Evolutionary conservation across 805 yeast species (phyloP).

Genomic region (Ascoidea rubescens): DNA sequence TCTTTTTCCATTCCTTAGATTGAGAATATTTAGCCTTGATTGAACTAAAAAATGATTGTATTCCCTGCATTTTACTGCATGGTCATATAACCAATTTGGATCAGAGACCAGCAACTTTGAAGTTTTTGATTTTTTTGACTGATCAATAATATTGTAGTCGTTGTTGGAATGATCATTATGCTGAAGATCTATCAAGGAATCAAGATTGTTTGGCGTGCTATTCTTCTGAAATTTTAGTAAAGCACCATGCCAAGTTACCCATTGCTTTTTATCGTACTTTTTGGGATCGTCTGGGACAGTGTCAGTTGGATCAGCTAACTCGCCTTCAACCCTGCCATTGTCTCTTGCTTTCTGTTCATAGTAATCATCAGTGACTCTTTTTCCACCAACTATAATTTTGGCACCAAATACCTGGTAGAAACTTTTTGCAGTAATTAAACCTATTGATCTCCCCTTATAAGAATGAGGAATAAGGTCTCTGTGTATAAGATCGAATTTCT

Average conservation of each 20-base stretch:
- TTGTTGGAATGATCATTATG: background rate
- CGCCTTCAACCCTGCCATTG: conserved; percentile 50
- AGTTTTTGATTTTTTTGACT: background rate
- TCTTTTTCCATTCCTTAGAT: conserved; percentile 36
- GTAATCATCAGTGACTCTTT: conserved; percentile 75
- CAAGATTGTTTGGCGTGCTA: conserved; percentile 7
- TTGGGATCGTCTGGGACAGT: conserved; percentile 25
- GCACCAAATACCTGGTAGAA: conserved; percentile 90
- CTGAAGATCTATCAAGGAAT: background rate
- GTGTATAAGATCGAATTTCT: conserved; percentile 71
- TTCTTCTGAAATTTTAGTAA: conserved; percentile 23
- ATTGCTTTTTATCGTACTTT: conserved; percentile 29
- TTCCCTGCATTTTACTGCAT: conserved; percentile 58
- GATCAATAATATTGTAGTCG: background rate
- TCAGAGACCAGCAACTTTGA: conserved; percentile 28
- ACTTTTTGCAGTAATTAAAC: conserved; percentile 81
- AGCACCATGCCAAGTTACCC: conserved; percentile 35
- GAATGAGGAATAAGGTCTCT: conserved; percentile 78
- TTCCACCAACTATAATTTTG: conserved; percentile 65
- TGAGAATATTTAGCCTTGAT: conserved; percentile 35
- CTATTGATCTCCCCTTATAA: conserved; percentile 81
- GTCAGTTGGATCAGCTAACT: conserved; percentile 50
- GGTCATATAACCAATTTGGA: conserved; percentile 74
- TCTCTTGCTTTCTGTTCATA: conserved; percentile 42
- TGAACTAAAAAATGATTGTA: conserved; percentile 50